Base-by-base conservation (phyloP, 257 asterid genomes). In the Nicotiana obtusifolia region DNA sequence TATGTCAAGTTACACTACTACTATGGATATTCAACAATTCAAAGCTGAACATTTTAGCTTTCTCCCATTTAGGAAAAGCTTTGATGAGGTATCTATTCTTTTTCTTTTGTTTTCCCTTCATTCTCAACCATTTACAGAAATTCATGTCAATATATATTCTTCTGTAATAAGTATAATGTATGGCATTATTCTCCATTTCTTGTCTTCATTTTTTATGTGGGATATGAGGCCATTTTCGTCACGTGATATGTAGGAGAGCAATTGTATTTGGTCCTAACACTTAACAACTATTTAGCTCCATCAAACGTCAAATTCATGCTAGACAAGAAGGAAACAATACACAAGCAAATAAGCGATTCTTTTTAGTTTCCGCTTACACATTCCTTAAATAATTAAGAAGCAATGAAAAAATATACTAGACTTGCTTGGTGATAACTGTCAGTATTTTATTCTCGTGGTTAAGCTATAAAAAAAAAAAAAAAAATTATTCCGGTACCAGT, bases 21-120 rank as follows among this genome's bases (percentile, higher is more conserved):
- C 88, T 14, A 67, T 91, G 81, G 92, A 92, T 33, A 90, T 93
- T 53, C 98, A 91, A 80, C 99, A 91, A 47, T 78, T 89, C 62
- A 93, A 93, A 86, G 85, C 92, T 13, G 95, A 91, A 59, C 95
- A 92, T 56, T 95, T 93, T 86, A 77, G 92, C 77, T 96, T 86
- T 85, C 89, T 90, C 13, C 97, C 93, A 6, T 93, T 83, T 80
- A 88, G 93, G 80, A 95, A 92, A 88, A 81, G 86, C 85, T 95
- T 93, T 81, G 97, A 93, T 64, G 95, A 95, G 95, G 98, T 95
- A 92, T 20, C 60, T 77, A 16, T 78, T 16, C 37, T 61, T 19
- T 71, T n/a, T 7, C n/a, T n/a, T n/a, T n/a, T n/a, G n/a, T 17
- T 30, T 47, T 31, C 24, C 37, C 9, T 54, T 57, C 1, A 22